Conservation (phyloP, 2,329 filamentous ascomycete species). For the Verticillium tricorpus region DNA sequence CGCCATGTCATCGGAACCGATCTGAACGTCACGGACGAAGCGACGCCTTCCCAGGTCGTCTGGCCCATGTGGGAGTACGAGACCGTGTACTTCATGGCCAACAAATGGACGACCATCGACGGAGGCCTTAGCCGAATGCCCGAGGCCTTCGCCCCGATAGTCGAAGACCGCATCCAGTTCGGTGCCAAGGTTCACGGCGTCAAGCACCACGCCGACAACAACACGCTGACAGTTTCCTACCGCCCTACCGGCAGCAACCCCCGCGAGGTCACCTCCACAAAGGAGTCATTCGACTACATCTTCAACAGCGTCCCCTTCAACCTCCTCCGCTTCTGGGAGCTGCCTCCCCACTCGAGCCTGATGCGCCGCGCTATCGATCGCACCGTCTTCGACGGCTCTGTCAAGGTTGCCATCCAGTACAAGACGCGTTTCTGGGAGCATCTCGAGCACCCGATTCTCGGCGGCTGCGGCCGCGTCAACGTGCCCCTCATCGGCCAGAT, state of each 20-base stretch:
- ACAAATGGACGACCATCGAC: conserved; percentile 22
- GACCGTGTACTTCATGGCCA: conserved; percentile 20
- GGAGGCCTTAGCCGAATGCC: conserved; percentile 28
- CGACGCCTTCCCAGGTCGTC: conserved; percentile 16
- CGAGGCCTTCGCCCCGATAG: conserved; percentile 27
- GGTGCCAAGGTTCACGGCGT: conserved; percentile 17
- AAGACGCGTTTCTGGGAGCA: conserved; percentile 38
- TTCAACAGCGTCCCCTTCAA: conserved; percentile 32
- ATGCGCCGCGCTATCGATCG: conserved; percentile 20
- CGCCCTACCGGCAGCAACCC: conserved; percentile 15
- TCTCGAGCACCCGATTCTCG: conserved; percentile 21
- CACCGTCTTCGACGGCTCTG: conserved; percentile 18
- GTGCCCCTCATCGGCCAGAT: conserved; percentile 44
- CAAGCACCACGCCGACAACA: conserved; percentile 16
- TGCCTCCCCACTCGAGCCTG: conserved; percentile 27
- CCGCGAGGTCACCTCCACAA: conserved; percentile 15
- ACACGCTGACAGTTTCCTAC: conserved; percentile 16
- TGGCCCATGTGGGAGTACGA: conserved; percentile 26
- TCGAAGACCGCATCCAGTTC: conserved; percentile 18
- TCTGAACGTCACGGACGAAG: conserved; percentile 31
- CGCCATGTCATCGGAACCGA: conserved; percentile 27
- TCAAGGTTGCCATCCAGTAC: conserved; percentile 49
- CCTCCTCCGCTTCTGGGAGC: conserved; percentile 29
- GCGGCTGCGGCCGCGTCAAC: conserved; percentile 45
- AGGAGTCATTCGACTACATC: conserved; percentile 30